phyloP scores from a whole-genome alignment of 179 eudicot species.

The Beta macrorhiza region DNA sequence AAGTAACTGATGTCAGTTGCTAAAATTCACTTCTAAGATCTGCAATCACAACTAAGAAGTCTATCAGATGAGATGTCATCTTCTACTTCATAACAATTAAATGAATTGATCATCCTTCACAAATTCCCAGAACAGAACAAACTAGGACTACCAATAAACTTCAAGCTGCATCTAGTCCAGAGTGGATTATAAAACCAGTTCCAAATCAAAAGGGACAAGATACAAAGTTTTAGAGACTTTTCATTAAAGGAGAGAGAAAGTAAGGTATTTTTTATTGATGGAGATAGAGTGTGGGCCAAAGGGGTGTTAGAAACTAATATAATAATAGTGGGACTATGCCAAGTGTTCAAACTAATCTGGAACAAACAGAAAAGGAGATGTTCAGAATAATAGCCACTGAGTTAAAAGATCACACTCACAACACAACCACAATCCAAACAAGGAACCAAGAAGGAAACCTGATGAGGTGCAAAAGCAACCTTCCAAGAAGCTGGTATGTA shows the following conservation, averaged over 20 bases:
- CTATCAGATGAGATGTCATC: neutral
- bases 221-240: slow-evolving; percentile 10
- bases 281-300: too few relatives aligned
- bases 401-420: neutral
- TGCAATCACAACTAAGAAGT: neutral
- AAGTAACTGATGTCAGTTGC: slow-evolving; percentile 35
- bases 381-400: neutral
- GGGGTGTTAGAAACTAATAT: too few relatives aligned
- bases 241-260: too few relatives aligned
- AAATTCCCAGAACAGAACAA: neutral
- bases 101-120: neutral
- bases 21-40: slow-evolving; percentile 3
- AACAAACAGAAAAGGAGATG: too few relatives aligned
- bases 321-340: too few relatives aligned
- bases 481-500: neutral
- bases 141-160: neutral
- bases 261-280: too few relatives aligned
- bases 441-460: neutral
- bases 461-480: neutral
- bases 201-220: neutral
- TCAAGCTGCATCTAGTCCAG: slow-evolving; percentile 2
- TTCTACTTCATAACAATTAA: neutral
- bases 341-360: too few relatives aligned
- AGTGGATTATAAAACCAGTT: neutral
- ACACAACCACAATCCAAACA: neutral